phyloP scores from a whole-genome alignment of 805 yeast genomes.

The Yarrowia deformans region DNA sequence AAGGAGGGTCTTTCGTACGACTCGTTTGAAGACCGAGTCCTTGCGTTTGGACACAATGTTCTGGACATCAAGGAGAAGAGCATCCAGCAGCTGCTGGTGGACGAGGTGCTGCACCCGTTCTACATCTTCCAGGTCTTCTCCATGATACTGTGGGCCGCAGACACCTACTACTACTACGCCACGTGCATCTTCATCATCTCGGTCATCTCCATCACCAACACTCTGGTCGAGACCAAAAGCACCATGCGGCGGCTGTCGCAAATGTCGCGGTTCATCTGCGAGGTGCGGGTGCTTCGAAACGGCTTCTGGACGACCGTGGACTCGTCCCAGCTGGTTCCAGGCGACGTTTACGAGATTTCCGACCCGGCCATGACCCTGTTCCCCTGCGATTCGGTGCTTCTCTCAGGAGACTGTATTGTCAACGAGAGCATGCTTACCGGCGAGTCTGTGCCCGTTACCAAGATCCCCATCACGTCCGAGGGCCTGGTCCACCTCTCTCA shows the following conservation, averaged over 20 bases:
- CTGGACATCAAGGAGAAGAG: conserved; percentile 80
- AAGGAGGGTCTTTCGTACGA: conserved; percentile 74
- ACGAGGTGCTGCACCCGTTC: conserved; percentile 94
- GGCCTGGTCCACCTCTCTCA: conserved; percentile 54
- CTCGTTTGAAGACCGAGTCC: conserved; percentile 67
- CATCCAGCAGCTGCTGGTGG: conserved; percentile 67
- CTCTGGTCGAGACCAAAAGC: conserved; percentile 83
- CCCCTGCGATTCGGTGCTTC: conserved; percentile 88
- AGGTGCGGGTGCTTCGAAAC: conserved; percentile 87
- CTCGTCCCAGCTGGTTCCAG: conserved; percentile 87
- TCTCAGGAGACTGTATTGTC: conserved; percentile 94
- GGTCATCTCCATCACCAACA: conserved; percentile 74
- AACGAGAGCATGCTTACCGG: conserved; percentile 98
- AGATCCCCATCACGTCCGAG: conserved; percentile 69
- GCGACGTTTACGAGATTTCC: conserved; percentile 90
- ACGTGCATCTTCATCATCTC: conserved; percentile 90
- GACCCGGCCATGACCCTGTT: conserved; percentile 77
- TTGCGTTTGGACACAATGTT: conserved; percentile 79
- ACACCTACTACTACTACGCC: conserved; percentile 93
- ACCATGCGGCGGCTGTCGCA: conserved; percentile 75
- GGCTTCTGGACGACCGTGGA: conserved; percentile 88
- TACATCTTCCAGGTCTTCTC: conserved; percentile 95
- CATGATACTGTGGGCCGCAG: conserved; percentile 88
- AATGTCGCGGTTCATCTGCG: conserved; percentile 77
- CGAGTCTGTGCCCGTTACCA: conserved; percentile 96